A percentile compares a stretch with the other conserved stretches of the same genome.
These are phyloP conservation scores for Sanghuangporus baumii DNA, from an alignment of 1,284 basidiomycete genomes.

Conservation along the genomic window DNA sequence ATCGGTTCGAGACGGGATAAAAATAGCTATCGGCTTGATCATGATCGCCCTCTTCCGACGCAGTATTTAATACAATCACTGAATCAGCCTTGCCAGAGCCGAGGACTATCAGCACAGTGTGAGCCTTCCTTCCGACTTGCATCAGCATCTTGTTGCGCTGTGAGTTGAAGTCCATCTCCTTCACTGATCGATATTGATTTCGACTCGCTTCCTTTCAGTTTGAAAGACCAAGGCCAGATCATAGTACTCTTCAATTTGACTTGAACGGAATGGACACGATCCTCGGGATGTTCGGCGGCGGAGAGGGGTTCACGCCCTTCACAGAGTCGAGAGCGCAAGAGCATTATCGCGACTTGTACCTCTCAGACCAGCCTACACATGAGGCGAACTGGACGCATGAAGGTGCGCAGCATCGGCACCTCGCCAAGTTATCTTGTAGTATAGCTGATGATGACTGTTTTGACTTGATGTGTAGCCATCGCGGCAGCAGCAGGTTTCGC, in stretches of 20 bases:
- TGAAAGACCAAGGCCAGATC: background rate
- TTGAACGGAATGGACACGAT: conserved; percentile 1
- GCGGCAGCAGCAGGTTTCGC: conserved; percentile 27
- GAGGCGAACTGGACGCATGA: conserved; percentile 23
- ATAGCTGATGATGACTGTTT: background rate
- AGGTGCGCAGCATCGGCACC: conserved; percentile 14
- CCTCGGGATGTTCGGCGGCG: conserved; percentile 6
- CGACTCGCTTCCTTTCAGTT: no score
- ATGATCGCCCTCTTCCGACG: background rate
- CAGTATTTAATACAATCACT: background rate
- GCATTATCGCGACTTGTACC: conserved; percentile 20
- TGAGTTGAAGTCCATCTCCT: background rate
- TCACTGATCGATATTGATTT: background rate
- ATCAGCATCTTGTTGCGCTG: background rate
- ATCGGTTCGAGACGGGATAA: background rate
- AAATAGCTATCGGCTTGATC: background rate
- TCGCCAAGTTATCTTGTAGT: background rate
- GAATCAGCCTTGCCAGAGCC: background rate
- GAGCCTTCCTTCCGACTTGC: background rate
- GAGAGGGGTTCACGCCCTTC: conserved; percentile 7
- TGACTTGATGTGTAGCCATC: conserved; percentile 18
- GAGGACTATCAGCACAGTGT: background rate
- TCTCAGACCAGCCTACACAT: conserved; percentile 19
- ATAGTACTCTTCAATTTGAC: background rate
- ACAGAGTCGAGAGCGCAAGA: conserved; percentile 16